Base-by-base conservation (phyloP, 1,139 yeast genomes). In the Scheffersomyces titani region DNA sequence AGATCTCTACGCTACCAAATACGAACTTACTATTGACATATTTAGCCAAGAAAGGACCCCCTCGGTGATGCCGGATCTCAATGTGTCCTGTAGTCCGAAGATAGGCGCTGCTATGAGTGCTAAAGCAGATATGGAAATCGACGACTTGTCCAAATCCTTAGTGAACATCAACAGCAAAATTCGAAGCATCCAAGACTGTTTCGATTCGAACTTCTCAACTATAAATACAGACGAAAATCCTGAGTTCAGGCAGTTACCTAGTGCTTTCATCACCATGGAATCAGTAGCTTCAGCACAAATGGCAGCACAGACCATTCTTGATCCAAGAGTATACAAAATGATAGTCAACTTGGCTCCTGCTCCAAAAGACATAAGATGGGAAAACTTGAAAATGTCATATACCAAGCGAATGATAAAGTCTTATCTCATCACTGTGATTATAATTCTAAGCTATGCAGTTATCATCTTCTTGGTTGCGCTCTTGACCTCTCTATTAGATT, bases 241-340 rank as follows among this genome's bases (percentile, higher is more conserved):
- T 2, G 71, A 67, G 47, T 75, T 76, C 60, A 70, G 65, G 49
- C 76, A 70, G 36, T 80, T 90, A 0, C 87, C 91, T 9, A 84
- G 91, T 9, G 94, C 94, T 0, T 89, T 89, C 65, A 83, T 89
- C 6, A 89, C 94, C 0, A 88, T 89, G 94, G 92, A 88, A 61
- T 85, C 92, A 0, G 94, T 89, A 0, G 94, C 94, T 0, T 85
- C 90, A 51, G 94, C 94, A 0, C 96, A 89, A 70, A 88, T 89
- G 91, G 90, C 91, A 2, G 94, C 94, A 0, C 96, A 89, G 66
- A 89, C 94, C 0, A 90, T 89, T 0, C 71, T 89, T 55, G 94
- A 89, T 65, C 94, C 94, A 6, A 78, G 91, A 58, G 92, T 88
- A 9, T 87, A 88, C 66, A 87, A 86, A 63, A 75, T 89, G 56